These are phyloP conservation scores for Suhomyces atakaporum DNA, from an alignment of 1,139 yeast species.

Conservation along the genomic window DNA sequence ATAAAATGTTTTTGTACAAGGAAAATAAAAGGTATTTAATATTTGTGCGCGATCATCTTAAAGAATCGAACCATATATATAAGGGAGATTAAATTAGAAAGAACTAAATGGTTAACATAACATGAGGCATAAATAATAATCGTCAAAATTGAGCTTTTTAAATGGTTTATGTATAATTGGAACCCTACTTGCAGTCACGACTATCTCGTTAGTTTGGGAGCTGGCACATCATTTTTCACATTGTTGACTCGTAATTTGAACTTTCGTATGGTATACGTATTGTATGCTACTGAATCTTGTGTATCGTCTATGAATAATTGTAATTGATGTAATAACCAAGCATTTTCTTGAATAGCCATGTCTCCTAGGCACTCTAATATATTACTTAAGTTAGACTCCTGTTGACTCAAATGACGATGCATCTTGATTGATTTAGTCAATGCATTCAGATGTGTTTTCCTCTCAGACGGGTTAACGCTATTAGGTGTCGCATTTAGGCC, in stretches of 20 bases:
- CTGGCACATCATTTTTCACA: no score
- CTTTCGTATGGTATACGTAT: constrained; percentile 13
- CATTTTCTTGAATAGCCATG: constrained; percentile 14
- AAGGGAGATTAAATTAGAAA: background rate
- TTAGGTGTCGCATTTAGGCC: no score
- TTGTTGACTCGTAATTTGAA: constrained; percentile 3
- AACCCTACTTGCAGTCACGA: no score
- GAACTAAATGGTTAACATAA: background rate
- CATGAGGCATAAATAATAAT: background rate
- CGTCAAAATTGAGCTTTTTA: background rate
- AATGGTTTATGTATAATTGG: constrained; percentile 2
- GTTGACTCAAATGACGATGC: constrained; percentile 15
- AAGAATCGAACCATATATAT: no score
- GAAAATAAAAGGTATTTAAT: no score
- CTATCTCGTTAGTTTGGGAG: no score
- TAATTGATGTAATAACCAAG: constrained; percentile 10
- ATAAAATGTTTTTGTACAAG: background rate
- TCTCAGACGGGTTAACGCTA: background rate
- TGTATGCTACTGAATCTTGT: constrained; percentile 16
- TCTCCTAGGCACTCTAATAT: constrained; percentile 17
- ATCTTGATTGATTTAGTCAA: constrained; percentile 3
- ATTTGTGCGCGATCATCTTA: background rate
- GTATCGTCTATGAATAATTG: constrained; percentile 13
- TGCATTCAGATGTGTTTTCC: background rate
- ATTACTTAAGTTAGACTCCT: constrained; percentile 14